These are phyloP conservation scores for Fusarium longipes DNA, from an alignment of 2,329 filamentous ascomycete genomes.

Conservation along the genomic window DNA sequence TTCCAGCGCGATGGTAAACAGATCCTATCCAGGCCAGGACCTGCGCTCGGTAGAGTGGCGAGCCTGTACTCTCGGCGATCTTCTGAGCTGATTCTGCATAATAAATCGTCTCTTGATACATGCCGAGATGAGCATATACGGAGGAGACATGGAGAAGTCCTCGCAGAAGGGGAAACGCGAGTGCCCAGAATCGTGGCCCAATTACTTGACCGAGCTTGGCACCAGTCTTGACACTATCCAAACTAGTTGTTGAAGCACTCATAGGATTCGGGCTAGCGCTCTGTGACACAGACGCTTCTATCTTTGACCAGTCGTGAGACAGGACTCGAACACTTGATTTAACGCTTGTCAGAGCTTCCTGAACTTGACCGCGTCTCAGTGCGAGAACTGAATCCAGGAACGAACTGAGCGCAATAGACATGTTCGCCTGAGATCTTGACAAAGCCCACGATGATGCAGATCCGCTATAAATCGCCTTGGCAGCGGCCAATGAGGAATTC, in stretches of 20 bases:
- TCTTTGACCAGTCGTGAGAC: conserved; percentile 65
- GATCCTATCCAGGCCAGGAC: conserved; percentile 66
- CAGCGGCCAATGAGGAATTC: conserved; percentile 51
- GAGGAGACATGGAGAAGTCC: conserved; percentile 79
- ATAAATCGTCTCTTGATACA: conserved; percentile 88
- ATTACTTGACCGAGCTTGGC: conserved; percentile 39
- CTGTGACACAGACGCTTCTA: conserved; percentile 54
- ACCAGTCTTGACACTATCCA: conserved; percentile 44
- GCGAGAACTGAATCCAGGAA: conserved; percentile 74
- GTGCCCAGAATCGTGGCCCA: conserved; percentile 78
- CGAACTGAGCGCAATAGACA: conserved; percentile 48
- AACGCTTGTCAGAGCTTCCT: conserved; percentile 67
- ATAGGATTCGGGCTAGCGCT: conserved; percentile 40
- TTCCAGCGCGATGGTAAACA: conserved; percentile 67
- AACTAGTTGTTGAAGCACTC: conserved; percentile 48
- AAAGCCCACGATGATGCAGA: conserved; percentile 50
- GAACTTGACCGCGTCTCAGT: conserved; percentile 69
- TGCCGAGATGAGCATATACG: conserved; percentile 84
- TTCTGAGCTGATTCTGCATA: conserved; percentile 87
- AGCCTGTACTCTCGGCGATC: conserved; percentile 75
- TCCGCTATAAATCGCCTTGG: conserved; percentile 52
- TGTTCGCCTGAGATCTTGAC: conserved; percentile 50
- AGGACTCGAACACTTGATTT: conserved; percentile 67
- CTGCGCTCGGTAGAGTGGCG: conserved; percentile 67
- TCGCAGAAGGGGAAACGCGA: conserved; percentile 79